Evolutionary conservation across 2,329 filamentous ascomycete genomes (phyloP).

Genomic region (Tolypocladium cylindrosporum): DNA sequence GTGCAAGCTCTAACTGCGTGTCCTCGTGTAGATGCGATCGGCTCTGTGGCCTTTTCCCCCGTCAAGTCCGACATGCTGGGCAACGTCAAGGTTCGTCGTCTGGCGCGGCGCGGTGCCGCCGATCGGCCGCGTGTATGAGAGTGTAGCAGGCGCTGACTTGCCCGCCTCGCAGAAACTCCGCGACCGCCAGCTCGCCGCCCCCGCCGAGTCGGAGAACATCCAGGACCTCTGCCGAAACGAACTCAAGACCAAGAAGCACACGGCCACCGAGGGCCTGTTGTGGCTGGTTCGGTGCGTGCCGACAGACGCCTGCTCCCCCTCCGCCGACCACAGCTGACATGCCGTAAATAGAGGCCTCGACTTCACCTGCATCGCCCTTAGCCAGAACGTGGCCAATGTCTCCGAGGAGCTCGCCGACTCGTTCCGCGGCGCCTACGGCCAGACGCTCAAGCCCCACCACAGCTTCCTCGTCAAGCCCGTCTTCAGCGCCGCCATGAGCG

Average conservation of each 20-base stretch:
- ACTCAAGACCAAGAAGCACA: slow-evolving; percentile 81
- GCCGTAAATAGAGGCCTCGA: slow-evolving; percentile 64
- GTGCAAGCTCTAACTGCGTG: background rate
- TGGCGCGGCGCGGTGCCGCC: background rate
- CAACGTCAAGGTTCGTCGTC: slow-evolving; percentile 68
- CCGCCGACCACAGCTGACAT: background rate
- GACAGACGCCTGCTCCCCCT: background rate
- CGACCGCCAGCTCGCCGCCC: slow-evolving; percentile 68
- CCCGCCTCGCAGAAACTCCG: slow-evolving; percentile 66
- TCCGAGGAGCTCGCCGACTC: slow-evolving; percentile 71
- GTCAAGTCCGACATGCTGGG: slow-evolving; percentile 87
- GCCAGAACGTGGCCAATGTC: slow-evolving; percentile 60
- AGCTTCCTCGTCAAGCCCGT: slow-evolving; percentile 81
- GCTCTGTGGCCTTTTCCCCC: slow-evolving; percentile 69
- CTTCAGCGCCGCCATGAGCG: slow-evolving; percentile 87
- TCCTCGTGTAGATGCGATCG: slow-evolving; percentile 42
- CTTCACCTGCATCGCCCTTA: slow-evolving; percentile 81
- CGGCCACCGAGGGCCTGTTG: slow-evolving; percentile 77
- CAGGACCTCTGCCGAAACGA: slow-evolving; percentile 82
- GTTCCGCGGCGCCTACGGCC: slow-evolving; percentile 77
- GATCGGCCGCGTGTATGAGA: no score
- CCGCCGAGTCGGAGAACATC: slow-evolving; percentile 69
- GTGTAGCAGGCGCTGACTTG: background rate
- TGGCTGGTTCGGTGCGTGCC: slow-evolving; percentile 73
- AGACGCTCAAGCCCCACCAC: slow-evolving; percentile 87